Percentiles rank a stretch among this genome's conserved stretches.
Conservation (phyloP, 306 rosid species). For the Carpinus viminea region DNA sequence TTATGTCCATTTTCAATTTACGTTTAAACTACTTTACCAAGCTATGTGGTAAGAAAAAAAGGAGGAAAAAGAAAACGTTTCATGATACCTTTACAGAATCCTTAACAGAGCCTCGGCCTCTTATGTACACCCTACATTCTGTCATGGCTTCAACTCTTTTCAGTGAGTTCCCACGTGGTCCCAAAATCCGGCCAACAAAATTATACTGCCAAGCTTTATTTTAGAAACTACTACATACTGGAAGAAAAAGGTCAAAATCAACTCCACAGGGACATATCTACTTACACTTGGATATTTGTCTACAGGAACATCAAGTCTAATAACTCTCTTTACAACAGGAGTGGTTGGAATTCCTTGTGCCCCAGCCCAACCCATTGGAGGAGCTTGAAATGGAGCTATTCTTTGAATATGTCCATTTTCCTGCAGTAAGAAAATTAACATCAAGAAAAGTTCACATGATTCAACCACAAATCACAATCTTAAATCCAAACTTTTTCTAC, state of each 20-base stretch:
- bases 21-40: not conserved
- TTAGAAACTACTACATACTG: slow-evolving; percentile 27
- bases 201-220: slow-evolving; percentile 69
- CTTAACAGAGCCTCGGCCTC: slow-evolving; percentile 92
- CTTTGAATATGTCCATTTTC: slow-evolving; percentile 63
- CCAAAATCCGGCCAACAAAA: slow-evolving; percentile 93
- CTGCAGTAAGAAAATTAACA: slow-evolving; percentile 39
- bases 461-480: slow-evolving; percentile 16
- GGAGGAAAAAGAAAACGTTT: not conserved
- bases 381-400: slow-evolving; percentile 61
- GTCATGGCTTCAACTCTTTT: slow-evolving; percentile 95
- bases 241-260: slow-evolving; percentile 23
- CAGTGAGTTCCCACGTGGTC: slow-evolving; percentile 92
- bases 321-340: slow-evolving; percentile 73
- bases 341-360: slow-evolving; percentile 70
- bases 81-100: slow-evolving; percentile 73
- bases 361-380: slow-evolving; percentile 72
- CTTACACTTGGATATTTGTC: slow-evolving; percentile 90
- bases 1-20: not conserved
- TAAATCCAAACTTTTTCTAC: slow-evolving; percentile 16
- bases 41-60: not conserved
- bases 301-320: slow-evolving; percentile 85
- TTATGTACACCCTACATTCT: slow-evolving; percentile 85
- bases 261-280: slow-evolving; percentile 16
- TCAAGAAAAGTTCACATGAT: slow-evolving; percentile 20